Base-by-base conservation (phyloP, 371 early-diverging fungal species). In the Mortierella sp. region DNA sequence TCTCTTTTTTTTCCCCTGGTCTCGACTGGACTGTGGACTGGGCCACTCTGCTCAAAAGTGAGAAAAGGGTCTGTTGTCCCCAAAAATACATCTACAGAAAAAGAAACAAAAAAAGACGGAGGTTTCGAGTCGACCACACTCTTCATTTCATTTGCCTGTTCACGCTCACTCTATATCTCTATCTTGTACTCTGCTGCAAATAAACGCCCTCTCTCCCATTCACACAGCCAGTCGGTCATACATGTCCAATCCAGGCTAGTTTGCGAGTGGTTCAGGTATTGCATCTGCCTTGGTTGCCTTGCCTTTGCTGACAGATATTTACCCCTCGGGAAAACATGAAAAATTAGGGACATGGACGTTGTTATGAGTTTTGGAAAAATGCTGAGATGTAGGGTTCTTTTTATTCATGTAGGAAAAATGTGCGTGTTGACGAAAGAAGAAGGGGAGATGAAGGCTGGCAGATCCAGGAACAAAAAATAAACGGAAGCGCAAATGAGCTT, bases 41-140 rank as follows among this genome's bases (percentile, higher is more conserved):
- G 42, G 42, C 42, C 42, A 38, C 42, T 38, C 42, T 38, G 42
- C 42, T 16, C 14, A 13, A 9, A 47, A 10, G 50, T 13, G 14
- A 16, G 50, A 13, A 16, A 50, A 50, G 50, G 50, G 50, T 21
- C 63, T 19, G 5, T 31, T 60, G 4, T 60, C 26, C 24, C 26
- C 57, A 26, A 57, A 10, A 50, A 50, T 50, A 50, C 50, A 50
- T 50, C 50, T 50, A 3, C 14, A 16, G 16, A 50, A 21, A 26
- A n/a, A 26, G 2, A 57, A 57, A 26, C 0, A 57, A 57, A 57
- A 57, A 57, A 63, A 63, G 16, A 63, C 63, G 34, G 63, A 34
- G 34, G 63, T 63, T 31, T 63, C 63, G 55, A 55, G 55, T 63
- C 31, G 31, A 31, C 60, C 60, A 63, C 63, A 63, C 63, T 63